These are phyloP conservation scores for Oxytropis ochrocephala DNA, from an alignment of 306 rosid species.

Conservation along the genomic window DNA sequence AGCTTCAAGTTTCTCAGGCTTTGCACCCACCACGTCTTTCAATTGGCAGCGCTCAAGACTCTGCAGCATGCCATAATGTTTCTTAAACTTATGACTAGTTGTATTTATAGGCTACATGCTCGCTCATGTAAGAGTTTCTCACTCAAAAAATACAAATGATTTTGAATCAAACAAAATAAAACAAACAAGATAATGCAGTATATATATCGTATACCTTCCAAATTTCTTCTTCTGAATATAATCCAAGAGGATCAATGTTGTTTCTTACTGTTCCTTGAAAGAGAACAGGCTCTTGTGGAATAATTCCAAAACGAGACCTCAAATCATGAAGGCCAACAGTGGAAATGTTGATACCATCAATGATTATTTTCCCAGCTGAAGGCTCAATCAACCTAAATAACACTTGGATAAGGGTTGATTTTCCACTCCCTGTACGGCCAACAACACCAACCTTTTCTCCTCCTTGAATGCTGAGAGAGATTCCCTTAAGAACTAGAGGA, in stretches of 20 bases:
- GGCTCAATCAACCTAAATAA: conserved; percentile 88
- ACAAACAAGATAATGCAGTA: not conserved
- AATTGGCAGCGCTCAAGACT: conserved; percentile 85
- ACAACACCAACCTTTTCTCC: conserved; percentile 95
- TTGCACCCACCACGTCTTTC: conserved; percentile 67
- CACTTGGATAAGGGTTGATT: conserved; percentile 82
- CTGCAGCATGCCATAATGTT: conserved; percentile 23
- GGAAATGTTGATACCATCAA: conserved; percentile 63
- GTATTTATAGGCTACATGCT: not conserved
- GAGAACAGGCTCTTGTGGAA: conserved; percentile 93
- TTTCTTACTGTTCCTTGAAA: conserved; percentile 81
- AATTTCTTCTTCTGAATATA: conserved; percentile 70
- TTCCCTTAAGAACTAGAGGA: conserved; percentile 73
- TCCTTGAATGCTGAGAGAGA: conserved; percentile 57
- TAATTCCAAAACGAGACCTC: conserved; percentile 79
- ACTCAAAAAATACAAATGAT: not conserved
- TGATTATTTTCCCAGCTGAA: conserved; percentile 56
- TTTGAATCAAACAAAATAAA: not conserved
- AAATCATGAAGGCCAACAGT: conserved; percentile 75
- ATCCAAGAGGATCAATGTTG: conserved; percentile 69
- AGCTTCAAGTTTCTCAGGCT: conserved; percentile 70
- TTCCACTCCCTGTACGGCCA: conserved; percentile 89
- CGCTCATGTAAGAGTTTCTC: not conserved
- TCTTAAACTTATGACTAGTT: not conserved
- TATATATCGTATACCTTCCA: conserved; percentile 96